Evolutionary conservation across 179 eudicot genomes (phyloP).

Genomic region (Corrigiola litoralis): DNA sequence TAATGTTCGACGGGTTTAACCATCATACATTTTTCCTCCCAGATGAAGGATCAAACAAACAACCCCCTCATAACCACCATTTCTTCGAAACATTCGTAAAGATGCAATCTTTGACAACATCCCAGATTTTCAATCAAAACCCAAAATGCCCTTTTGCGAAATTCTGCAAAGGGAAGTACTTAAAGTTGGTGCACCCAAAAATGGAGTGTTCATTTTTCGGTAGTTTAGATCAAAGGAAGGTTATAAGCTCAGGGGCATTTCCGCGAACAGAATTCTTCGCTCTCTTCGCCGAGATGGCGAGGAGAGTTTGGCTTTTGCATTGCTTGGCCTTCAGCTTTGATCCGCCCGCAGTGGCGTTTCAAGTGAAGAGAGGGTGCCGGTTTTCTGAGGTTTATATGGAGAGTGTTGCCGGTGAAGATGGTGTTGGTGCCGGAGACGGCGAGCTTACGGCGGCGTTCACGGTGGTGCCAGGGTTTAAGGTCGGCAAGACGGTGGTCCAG

Average conservation of each 20-base stretch:
- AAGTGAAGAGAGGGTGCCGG: conserved; percentile 48
- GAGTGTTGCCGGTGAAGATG: conserved; percentile 44
- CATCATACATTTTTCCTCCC: conserved; percentile 34
- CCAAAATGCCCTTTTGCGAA: conserved; percentile 48
- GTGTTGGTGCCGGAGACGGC: conserved; percentile 20
- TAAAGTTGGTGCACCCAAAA: conserved; percentile 63
- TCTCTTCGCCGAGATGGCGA: conserved; percentile 65
- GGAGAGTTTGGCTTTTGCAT: conserved; percentile 71
- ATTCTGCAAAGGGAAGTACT: conserved; percentile 51
- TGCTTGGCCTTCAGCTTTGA: conserved; percentile 59
- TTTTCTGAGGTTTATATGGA: conserved; percentile 93
- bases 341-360: conserved; percentile 56
- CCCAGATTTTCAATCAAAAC: conserved; percentile 33
- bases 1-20: conserved; percentile 68
- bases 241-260: conserved; percentile 52
- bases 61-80: background rate
- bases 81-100: conserved; percentile 44
- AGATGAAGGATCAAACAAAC: conserved; percentile 22
- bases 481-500: conserved; percentile 74
- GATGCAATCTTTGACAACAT: conserved; percentile 34
- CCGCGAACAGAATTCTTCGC: conserved; percentile 64
- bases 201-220: conserved; percentile 90
- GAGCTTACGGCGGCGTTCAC: conserved; percentile 23
- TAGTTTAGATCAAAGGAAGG: conserved; percentile 65
- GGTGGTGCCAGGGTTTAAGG: conserved; percentile 81